Evolutionary conservation across 441 rosid species (phyloP), one percentile per base, ranked within the genome.

Genomic region (Biscutella laevigata): DNA sequence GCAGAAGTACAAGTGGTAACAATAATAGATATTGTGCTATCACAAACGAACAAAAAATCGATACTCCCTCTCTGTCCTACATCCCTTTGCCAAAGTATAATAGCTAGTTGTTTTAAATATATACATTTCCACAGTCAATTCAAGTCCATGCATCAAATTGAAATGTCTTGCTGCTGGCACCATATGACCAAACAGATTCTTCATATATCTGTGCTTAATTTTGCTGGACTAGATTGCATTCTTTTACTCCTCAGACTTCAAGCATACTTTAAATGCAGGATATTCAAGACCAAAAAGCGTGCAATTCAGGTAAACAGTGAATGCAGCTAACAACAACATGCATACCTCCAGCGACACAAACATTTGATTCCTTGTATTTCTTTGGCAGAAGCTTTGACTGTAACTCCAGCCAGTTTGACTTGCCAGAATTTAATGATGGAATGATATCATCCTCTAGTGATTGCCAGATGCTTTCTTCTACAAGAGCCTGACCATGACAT

Each of bases 261-360:
- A 44, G 44, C 64, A 57, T 14, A 12, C 50, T 11, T 29, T 44
- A 15, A 29, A 42, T 10, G 15, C 33, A 48, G 27, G 46, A 67
- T 41, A 38, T 56, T 4, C 34, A 32, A 42, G 37, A 54, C n/a
- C 34, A 47, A 61, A 30, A 25, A 7, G 17, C 2, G 24, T 40
- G 3, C 32, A 22, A 62, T 14, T 41, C 11, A 60, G 34, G 26
- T 16, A 66, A 61, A 27, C 59, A 42, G 53, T 20, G 29, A 48
- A 44, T 69, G 61, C 66, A 67, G 53, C 66, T 32, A 42, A 70
- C 45, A 39, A 74, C 70, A 72, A 76, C 73, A 72, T 76, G 62
- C 94, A 72, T 84, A 94, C 99, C 99, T 84, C 99, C 99, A 69
- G 86, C 88, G 62, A 89, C 87, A 77, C 99, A 94, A 68, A 94